Percentiles rank a stretch among this genome's conserved stretches.
Evolutionary conservation across 176 grass and related monocot species (phyloP).

Genomic region (Puya raimondii): DNA sequence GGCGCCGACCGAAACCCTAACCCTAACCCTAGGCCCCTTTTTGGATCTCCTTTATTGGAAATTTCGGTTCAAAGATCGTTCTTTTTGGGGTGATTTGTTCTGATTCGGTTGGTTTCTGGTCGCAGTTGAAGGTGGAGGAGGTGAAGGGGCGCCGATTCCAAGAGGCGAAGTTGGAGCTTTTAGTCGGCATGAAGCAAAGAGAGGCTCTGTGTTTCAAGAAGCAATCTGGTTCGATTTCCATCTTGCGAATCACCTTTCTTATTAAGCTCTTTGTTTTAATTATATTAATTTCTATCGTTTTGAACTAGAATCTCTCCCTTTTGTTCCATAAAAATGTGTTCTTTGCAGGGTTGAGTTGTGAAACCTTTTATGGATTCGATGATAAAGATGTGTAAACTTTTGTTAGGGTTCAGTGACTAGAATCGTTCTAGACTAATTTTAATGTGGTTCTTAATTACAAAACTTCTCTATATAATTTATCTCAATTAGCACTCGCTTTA

Average conservation of each 20-base stretch:
- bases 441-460: no score
- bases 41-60: neutral
- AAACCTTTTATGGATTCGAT: no score
- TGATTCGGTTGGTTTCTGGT: neutral
- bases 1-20: neutral
- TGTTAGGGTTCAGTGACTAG: no score
- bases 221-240: conserved; percentile 2
- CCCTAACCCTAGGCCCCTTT: neutral
- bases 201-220: conserved; percentile 30
- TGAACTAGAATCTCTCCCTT: neutral
- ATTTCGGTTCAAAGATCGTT: neutral
- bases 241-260: neutral
- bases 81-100: neutral
- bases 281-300: neutral
- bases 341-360: no score
- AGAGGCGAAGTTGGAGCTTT: conserved; percentile 11
- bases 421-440: no score
- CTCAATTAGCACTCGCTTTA: no score
- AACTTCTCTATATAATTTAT: no score
- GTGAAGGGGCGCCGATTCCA: conserved; percentile 1
- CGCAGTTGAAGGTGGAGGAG: conserved; percentile 16
- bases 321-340: no score
- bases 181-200: conserved; percentile 24
- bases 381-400: no score
- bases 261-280: conserved; percentile 15